Evolutionary conservation across 441 rosid species (phyloP).

Genomic region (Gossypium trilobum): DNA sequence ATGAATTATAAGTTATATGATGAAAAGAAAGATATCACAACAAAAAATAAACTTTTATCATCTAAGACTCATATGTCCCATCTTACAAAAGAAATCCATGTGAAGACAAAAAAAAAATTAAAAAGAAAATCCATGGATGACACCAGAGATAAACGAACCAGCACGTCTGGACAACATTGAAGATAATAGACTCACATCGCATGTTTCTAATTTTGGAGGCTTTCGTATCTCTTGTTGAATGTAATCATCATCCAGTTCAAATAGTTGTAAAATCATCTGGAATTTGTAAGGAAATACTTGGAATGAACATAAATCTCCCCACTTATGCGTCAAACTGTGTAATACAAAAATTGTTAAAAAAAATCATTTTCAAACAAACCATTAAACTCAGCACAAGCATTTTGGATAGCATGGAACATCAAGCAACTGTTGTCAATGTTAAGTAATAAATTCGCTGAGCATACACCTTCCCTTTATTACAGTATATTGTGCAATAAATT

Average conservation of each 20-base stretch:
- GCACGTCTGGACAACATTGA: neutral
- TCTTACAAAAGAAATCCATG: neutral
- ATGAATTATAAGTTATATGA: neutral
- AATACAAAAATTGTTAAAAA: constrained; percentile 8
- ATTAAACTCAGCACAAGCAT: neutral
- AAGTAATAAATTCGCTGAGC: neutral
- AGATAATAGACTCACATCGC: constrained; percentile 51
- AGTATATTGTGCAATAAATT: neutral
- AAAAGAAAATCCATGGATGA: neutral
- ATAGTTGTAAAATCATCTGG: constrained; percentile 67
- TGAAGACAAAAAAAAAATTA: neutral
- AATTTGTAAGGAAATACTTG: constrained; percentile 68
- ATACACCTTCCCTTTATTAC: neutral
- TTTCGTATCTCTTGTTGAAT: constrained; percentile 82
- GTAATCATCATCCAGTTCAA: constrained; percentile 82
- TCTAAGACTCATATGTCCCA: neutral
- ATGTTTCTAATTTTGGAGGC: constrained; percentile 55
- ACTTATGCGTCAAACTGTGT: constrained; percentile 50
- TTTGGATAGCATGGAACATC: neutral
- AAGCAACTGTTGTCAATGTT: neutral
- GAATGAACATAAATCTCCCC: constrained; percentile 85
- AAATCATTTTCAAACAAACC: neutral
- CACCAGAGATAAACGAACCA: neutral
- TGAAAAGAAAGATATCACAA: neutral
- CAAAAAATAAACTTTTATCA: neutral